Evolutionary conservation across 176 grass and related monocot species (phyloP).

Genomic region (Aegilops speltoides): DNA sequence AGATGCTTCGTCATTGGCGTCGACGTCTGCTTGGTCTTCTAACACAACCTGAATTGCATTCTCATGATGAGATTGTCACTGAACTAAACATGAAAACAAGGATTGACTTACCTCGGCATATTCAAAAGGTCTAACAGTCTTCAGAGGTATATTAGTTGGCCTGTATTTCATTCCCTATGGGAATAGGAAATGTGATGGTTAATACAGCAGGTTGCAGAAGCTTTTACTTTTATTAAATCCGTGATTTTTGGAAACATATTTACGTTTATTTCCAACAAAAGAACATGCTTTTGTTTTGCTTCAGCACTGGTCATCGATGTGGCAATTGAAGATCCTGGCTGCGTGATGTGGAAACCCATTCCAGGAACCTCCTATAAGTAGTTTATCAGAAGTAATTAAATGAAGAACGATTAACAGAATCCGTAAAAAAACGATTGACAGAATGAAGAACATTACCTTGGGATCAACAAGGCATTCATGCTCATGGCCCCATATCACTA

Average conservation of each 20-base stretch:
- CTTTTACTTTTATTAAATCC: not conserved
- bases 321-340: conserved; percentile 81
- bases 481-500: conserved; percentile 89
- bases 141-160: conserved; percentile 71
- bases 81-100: not conserved
- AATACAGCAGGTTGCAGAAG: not conserved
- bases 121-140: conserved; percentile 76
- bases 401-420: not conserved
- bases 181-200: conserved; percentile 18
- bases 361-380: conserved; percentile 62
- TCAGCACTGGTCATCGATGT: conserved; percentile 72
- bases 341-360: conserved; percentile 86
- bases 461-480: conserved; percentile 85
- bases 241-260: not conserved
- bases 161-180: conserved; percentile 75
- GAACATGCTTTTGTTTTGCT: conserved; percentile 75
- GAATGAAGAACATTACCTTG: conserved; percentile 42
- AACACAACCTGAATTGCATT: conserved; percentile 64
- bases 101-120: conserved; percentile 64
- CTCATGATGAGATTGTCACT: not conserved
- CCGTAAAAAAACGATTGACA: not conserved
- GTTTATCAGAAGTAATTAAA: not conserved
- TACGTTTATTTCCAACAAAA: conserved; percentile 89
- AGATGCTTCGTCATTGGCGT: conserved; percentile 51
- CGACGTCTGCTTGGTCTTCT: conserved; percentile 55